Evolutionary conservation across 768 basidiomycete genomes (phyloP).

Genomic region (Boletus coccyginus): DNA sequence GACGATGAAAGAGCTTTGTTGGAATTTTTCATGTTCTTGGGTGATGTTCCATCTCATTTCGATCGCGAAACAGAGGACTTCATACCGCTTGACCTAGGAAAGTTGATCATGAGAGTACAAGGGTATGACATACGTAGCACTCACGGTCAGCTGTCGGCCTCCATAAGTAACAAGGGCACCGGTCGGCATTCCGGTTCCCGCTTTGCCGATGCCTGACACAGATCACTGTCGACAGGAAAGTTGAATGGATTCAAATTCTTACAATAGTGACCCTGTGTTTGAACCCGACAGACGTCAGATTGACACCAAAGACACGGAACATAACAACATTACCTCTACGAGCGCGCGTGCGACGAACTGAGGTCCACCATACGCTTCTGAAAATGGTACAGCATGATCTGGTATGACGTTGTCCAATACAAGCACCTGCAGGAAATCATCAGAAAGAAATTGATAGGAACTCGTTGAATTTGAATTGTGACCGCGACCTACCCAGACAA

Average conservation of each 20-base stretch:
- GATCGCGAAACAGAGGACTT: conserved; percentile 29
- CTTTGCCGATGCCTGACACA: conserved; percentile 23
- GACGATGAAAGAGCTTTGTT: conserved; percentile 21
- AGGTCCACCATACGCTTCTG: conserved; percentile 25
- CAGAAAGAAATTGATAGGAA: not conserved
- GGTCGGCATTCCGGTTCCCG: conserved; percentile 23
- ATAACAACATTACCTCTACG: conserved; percentile 16
- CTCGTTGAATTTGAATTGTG: too few species aligned
- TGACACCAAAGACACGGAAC: not conserved
- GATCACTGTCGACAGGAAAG: not conserved
- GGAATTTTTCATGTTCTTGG: not conserved
- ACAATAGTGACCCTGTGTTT: conserved; percentile 26
- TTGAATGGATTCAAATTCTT: conserved; percentile 1
- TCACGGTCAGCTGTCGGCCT: conserved; percentile 24
- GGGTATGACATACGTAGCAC: not conserved
- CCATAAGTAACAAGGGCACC: conserved; percentile 25
- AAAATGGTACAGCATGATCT: conserved; percentile 27
- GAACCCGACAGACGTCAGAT: not conserved
- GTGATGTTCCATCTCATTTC: conserved; percentile 24
- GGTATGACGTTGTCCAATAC: conserved; percentile 28
- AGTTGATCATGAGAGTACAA: not conserved
- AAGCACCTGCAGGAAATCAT: conserved; percentile 15
- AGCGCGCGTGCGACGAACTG: conserved; percentile 28
- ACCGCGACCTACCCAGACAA: conserved; percentile 22
- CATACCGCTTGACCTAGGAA: conserved; percentile 25